Percentiles rank a stretch among this genome's conserved stretches.
Conservation (phyloP, 1,284 basidiomycete genomes). For the Melampsora larici-populina region DNA sequence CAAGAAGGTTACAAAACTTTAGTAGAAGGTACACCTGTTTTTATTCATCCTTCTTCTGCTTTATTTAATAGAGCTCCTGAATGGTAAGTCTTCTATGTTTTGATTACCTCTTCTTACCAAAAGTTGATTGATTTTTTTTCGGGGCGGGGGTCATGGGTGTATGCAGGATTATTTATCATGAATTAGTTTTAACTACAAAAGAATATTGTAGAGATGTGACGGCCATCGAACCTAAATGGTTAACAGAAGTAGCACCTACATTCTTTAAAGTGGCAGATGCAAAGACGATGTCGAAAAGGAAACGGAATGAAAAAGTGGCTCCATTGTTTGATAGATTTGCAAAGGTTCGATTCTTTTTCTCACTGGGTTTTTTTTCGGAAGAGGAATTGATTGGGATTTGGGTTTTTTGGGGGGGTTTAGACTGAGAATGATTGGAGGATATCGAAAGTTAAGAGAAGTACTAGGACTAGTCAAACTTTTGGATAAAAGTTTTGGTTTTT, state of each 20-base stretch:
- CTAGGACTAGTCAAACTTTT: constrained; percentile 63
- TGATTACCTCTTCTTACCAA: neutral
- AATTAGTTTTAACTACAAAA: constrained; percentile 66
- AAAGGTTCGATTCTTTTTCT: constrained; percentile 13
- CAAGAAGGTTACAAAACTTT: constrained; percentile 75
- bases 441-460: constrained; percentile 80
- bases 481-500: constrained; percentile 37
- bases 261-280: constrained; percentile 97
- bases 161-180: constrained; percentile 65
- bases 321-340: constrained; percentile 72
- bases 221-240: constrained; percentile 96
- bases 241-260: constrained; percentile 93
- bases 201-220: constrained; percentile 97
- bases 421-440: constrained; percentile 85
- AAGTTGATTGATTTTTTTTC: too few relatives aligned
- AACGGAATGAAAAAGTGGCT: constrained; percentile 95
- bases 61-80: constrained; percentile 89
- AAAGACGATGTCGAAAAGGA: constrained; percentile 93
- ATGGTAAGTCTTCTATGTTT: constrained; percentile 56
- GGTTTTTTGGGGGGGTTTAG: constrained; percentile 52
- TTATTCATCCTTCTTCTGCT: constrained; percentile 94
- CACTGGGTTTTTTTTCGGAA: neutral
- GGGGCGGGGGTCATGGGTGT: neutral
- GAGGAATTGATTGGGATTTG: neutral
- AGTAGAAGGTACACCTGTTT: constrained; percentile 90